Conservation (phyloP, 2,329 filamentous ascomycete species). For the Aspergillus pseudoterreus region DNA sequence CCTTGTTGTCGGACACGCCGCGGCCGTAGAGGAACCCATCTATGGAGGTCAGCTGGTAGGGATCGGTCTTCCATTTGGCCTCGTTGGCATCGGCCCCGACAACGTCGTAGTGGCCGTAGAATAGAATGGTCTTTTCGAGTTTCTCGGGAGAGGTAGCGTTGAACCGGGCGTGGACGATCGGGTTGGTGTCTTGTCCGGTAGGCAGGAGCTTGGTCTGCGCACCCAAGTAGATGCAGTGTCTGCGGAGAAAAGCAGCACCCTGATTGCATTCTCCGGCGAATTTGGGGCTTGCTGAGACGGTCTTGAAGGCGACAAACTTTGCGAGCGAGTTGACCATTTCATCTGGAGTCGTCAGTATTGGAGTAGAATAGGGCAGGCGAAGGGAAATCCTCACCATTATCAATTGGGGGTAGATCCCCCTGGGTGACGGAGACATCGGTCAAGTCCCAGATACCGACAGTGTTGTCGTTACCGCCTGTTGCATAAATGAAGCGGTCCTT, state of each 20-base stretch:
- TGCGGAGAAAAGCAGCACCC: constrained; percentile 84
- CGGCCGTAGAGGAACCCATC: constrained; percentile 93
- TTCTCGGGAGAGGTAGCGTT: constrained; percentile 64
- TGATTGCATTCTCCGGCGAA: constrained; percentile 89
- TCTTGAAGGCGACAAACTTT: constrained; percentile 88
- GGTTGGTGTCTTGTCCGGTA: constrained; percentile 74
- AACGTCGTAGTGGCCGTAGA: constrained; percentile 98
- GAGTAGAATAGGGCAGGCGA: not conserved
- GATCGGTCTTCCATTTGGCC: constrained; percentile 80
- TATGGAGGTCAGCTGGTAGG: constrained; percentile 82
- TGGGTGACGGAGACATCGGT: constrained; percentile 51
- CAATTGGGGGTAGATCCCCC: constrained; percentile 47
- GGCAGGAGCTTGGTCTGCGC: constrained; percentile 88
- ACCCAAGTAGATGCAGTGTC: constrained; percentile 87
- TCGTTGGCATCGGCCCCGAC: constrained; percentile 82
- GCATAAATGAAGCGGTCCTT: constrained; percentile 78
- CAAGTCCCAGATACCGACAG: constrained; percentile 84
- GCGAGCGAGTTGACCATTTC: constrained; percentile 66
- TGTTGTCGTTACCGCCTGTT: constrained; percentile 89
- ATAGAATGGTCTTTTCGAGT: constrained; percentile 79
- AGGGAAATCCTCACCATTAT: constrained; percentile 47
- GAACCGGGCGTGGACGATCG: constrained; percentile 90
- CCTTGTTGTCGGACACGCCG: constrained; percentile 97
- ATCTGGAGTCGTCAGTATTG: constrained; percentile 40
- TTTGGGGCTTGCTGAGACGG: constrained; percentile 79